phyloP scores from a whole-genome alignment of 495 filamentous ascomycete species.

The Sordaria brevicollis region DNA sequence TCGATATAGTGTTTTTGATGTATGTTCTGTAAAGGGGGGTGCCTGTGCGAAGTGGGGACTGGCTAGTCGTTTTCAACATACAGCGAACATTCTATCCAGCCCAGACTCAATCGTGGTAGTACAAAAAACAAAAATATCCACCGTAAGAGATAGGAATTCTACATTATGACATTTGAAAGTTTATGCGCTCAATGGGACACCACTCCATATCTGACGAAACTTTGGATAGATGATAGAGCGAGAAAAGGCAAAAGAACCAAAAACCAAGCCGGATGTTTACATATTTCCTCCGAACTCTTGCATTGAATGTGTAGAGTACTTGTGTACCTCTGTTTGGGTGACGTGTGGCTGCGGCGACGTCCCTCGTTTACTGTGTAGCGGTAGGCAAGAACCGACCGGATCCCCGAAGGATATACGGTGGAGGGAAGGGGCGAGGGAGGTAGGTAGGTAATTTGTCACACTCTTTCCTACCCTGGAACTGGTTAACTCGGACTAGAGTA shows the following conservation, averaged over 20 bases:
- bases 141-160: no score
- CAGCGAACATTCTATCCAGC: no score
- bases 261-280: background rate
- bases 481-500: no score
- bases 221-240: no score
- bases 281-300: background rate
- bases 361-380: no score
- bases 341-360: background rate
- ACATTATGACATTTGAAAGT: background rate
- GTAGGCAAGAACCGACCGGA: background rate
- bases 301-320: background rate
- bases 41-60: no score
- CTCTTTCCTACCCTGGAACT: no score
- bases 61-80: no score
- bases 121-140: background rate
- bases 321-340: background rate
- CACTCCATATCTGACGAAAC: background rate
- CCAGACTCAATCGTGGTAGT: background rate
- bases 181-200: background rate
- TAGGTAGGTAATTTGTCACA: background rate
- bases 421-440: background rate
- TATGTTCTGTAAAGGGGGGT: no score
- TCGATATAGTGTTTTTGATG: no score
- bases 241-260: background rate
- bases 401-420: background rate